These are phyloP conservation scores for Phytophthora colocasiae DNA, from an alignment of 352 stramenopile genomes.

Conservation along the genomic window DNA sequence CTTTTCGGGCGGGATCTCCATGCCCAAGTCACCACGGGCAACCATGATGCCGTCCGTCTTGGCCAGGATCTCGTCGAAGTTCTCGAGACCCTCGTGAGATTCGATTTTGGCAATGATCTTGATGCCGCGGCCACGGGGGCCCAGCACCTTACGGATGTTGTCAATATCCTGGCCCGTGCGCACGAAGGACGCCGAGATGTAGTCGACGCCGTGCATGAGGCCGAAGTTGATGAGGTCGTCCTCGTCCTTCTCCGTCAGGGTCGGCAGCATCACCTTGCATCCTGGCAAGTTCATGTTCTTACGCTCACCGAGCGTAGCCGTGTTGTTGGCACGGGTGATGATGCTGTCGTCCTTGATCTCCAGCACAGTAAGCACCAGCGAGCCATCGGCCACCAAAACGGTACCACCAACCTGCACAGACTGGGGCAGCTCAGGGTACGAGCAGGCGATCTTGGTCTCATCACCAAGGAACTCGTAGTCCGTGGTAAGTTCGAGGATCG, in stretches of 20 bases:
- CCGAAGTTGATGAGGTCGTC: slow-evolving; percentile 95
- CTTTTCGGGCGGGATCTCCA: slow-evolving; percentile 93
- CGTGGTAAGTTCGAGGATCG: not conserved
- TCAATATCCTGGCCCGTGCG: not conserved
- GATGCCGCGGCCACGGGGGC: not conserved
- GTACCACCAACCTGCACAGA: slow-evolving; percentile 62
- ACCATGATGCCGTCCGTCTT: slow-evolving; percentile 99
- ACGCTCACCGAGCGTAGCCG: not conserved
- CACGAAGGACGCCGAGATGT: slow-evolving; percentile 92
- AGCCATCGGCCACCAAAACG: slow-evolving; percentile 96
- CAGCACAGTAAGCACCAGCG: slow-evolving; percentile 14
- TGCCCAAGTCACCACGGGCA: slow-evolving; percentile 96
- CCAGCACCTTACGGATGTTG: not conserved
- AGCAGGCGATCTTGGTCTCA: slow-evolving; percentile 5
- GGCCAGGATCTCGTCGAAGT: slow-evolving; percentile 96
- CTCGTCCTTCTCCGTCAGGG: slow-evolving; percentile 77
- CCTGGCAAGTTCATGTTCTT: not conserved
- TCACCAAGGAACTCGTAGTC: slow-evolving; percentile 1
- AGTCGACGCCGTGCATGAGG: slow-evolving; percentile 95
- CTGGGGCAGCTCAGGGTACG: slow-evolving; percentile 23
- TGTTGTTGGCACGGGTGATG: slow-evolving; percentile 1
- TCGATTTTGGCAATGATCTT: slow-evolving; percentile 1
- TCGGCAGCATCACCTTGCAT: not conserved
- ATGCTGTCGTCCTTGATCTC: slow-evolving; percentile 1
- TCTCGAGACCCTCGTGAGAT: slow-evolving; percentile 58